phyloP scores from a whole-genome alignment of 2,329 filamentous ascomycete genomes.

The Mycogone perniciosa region DNA sequence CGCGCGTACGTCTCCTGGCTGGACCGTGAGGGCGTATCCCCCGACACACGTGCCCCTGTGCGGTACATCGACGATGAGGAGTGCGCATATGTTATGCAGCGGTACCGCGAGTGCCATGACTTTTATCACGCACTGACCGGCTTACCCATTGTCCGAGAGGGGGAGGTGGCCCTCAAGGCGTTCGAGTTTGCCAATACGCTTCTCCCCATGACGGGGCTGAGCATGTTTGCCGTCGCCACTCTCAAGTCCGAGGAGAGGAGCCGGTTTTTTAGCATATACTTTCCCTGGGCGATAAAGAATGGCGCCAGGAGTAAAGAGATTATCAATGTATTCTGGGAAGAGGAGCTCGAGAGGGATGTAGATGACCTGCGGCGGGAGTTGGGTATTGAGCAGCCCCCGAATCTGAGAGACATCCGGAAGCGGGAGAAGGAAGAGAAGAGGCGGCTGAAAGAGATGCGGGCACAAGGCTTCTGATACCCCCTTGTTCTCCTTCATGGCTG shows the following conservation, averaged over 20 bases:
- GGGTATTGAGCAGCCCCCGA: conserved; percentile 81
- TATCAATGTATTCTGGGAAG: conserved; percentile 98
- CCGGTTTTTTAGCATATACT: conserved; percentile 67
- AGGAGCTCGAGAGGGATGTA: conserved; percentile 80
- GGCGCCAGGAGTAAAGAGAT: conserved; percentile 70
- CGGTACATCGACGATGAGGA: conserved; percentile 92
- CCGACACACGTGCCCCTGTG: conserved; percentile 77
- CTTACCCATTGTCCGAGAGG: conserved; percentile 84
- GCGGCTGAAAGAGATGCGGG: conserved; percentile 46
- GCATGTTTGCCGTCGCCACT: conserved; percentile 77
- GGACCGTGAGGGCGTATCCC: conserved; percentile 87
- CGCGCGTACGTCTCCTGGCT: conserved; percentile 82
- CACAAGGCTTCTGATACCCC: conserved; percentile 17
- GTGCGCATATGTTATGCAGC: conserved; percentile 97
- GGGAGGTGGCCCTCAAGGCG: conserved; percentile 93
- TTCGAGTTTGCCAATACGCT: conserved; percentile 96
- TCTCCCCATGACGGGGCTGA: conserved; percentile 89
- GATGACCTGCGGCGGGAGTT: conserved; percentile 66
- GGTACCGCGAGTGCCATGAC: conserved; percentile 95
- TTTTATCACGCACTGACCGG: conserved; percentile 96
- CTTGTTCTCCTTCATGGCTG: background rate
- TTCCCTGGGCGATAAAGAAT: conserved; percentile 87
- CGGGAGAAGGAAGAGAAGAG: conserved; percentile 63
- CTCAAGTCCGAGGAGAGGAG: conserved; percentile 74
- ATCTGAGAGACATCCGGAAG: conserved; percentile 72